Base-by-base conservation (phyloP, 805 yeast species). In the Suhomyces canberraensis region DNA sequence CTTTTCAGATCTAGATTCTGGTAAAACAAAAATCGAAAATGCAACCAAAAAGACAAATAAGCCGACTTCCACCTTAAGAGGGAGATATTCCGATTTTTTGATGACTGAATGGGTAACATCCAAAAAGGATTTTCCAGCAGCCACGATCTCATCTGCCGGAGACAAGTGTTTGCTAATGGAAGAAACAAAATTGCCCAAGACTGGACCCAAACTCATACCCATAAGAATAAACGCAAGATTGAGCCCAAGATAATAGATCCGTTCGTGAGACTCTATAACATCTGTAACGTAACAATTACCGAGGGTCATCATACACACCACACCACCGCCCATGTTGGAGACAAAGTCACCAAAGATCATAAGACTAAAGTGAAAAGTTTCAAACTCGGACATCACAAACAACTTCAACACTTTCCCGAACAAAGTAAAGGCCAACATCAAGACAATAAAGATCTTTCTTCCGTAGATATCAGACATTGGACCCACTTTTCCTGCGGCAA, bases 231-330 rank as follows among this genome's bases (percentile, higher is more conserved):
- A 58, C 8, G 90, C 85, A 52, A 74, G 65, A 17, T 75, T 61
- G 19, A 77, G 60, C 9, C 90, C 86, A 45, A 85, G 63, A 15
- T 73, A 66, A 36, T 74, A 69, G 16, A 78, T 72, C 42, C 95
- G 63, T 37, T 75, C 68, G 22, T 66, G 69, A 1, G 85, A 73
- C 15, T 79, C 81, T 5, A 79, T 80, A 26, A 86, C 78, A 60
- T 88, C 96, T 3, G 87, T 68, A 13, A 84, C 70, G 52, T 86
- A 88, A 41, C 90, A 76, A 51, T 81, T 81, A 9, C 78, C 63
- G 20, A 83, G 60, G 8, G 82, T 76, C 34, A 83, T 50, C 22
- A 81, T 48, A 4, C 80, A 69, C 41, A 77, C 58, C 7, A 73
- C 33, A 0, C 88, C 83, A 16, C 96, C 96, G n/a, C 81, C 75